Conservation (phyloP, 164 flowering plant genomes). For the Hamamelis virginiana region DNA sequence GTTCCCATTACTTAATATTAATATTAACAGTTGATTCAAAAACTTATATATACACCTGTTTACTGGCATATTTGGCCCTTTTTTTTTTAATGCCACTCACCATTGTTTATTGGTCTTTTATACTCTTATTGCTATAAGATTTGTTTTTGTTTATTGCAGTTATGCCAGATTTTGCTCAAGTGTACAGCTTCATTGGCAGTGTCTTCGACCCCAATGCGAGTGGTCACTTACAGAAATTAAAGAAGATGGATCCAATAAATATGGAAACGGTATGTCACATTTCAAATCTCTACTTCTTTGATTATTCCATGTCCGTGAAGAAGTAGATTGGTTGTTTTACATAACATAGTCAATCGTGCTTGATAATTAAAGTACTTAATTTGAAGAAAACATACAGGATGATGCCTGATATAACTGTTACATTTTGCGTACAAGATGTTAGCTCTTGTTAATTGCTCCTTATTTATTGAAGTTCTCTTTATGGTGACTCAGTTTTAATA, state of each 20-base stretch:
- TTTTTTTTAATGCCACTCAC: background rate
- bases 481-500: too few species aligned
- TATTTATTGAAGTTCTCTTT: too few species aligned
- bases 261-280: slow-evolving; percentile 67
- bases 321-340: background rate
- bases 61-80: background rate
- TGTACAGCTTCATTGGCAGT: slow-evolving; percentile 81
- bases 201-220: slow-evolving; percentile 72
- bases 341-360: background rate
- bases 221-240: slow-evolving; percentile 69
- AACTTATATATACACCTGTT: too few species aligned
- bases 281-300: background rate
- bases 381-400: background rate
- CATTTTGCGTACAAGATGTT: background rate
- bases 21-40: too few species aligned
- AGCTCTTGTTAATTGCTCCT: background rate
- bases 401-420: background rate
- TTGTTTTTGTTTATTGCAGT: slow-evolving; percentile 41
- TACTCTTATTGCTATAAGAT: background rate
- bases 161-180: slow-evolving; percentile 78
- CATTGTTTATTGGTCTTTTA: background rate
- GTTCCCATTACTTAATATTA: too few species aligned
- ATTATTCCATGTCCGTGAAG: background rate
- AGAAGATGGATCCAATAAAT: slow-evolving; percentile 79
- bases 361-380: background rate